A percentile compares a stretch with the other conserved stretches of the same genome.
Conservation (phyloP, 176 grass and related monocot species). For the Bromus sterilis region DNA sequence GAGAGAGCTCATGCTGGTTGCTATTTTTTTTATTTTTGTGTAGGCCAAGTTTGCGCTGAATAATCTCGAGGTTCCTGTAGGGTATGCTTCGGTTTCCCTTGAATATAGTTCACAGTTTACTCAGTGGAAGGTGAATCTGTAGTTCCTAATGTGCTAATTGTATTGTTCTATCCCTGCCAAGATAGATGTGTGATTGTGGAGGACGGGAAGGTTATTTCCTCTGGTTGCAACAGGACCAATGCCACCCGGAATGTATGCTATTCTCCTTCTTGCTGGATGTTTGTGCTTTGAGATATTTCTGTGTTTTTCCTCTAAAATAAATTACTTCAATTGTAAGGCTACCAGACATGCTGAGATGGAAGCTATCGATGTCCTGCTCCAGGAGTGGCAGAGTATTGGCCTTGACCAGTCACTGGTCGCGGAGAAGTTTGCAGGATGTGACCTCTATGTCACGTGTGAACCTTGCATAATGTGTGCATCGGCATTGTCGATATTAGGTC, state of each 20-base stretch:
- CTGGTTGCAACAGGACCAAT: constrained; percentile 73
- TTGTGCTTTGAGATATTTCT: not conserved
- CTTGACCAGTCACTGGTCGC: constrained; percentile 55
- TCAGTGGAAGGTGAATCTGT: not conserved
- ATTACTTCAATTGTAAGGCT: constrained; percentile 36
- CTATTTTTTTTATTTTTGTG: constrained; percentile 18
- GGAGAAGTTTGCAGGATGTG: constrained; percentile 63
- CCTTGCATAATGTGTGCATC: constrained; percentile 91
- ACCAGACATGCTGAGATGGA: constrained; percentile 99
- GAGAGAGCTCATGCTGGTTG: not conserved
- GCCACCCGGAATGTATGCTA: constrained; percentile 62
- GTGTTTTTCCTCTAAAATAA: not conserved
- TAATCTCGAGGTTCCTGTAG: constrained; percentile 86
- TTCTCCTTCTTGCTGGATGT: not conserved
- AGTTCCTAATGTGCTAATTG: not conserved
- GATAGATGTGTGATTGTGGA: constrained; percentile 82
- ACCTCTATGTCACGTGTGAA: constrained; percentile 89
- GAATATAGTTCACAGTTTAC: not conserved
- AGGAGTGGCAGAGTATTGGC: constrained; percentile 68
- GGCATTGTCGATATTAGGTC: constrained; percentile 83
- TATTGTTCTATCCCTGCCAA: not conserved
- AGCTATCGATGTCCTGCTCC: constrained; percentile 72
- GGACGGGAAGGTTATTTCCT: constrained; percentile 63
- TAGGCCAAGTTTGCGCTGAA: constrained; percentile 74
- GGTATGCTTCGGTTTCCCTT: constrained; percentile 38